Conservation (phyloP, 1,284 basidiomycete genomes). For the Boletellus sp. region DNA sequence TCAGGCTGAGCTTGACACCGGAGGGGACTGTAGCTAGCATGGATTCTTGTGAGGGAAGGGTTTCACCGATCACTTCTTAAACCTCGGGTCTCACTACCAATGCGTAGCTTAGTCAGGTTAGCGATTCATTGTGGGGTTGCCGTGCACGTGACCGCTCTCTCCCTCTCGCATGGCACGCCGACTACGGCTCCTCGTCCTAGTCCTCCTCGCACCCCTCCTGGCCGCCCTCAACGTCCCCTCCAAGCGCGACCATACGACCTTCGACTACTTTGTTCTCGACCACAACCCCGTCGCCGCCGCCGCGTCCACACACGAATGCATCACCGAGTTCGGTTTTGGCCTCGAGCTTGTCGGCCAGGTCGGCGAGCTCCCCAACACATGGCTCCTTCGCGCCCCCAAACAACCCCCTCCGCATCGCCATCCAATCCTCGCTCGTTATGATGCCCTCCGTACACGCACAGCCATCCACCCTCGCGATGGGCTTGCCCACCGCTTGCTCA, state of each 20-base stretch:
- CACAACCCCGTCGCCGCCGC: conserved; percentile 51
- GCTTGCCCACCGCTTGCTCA: conserved; percentile 43
- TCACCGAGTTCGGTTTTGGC: conserved; percentile 65
- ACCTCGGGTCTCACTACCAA: too few relatives aligned
- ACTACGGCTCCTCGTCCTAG: conserved; percentile 25
- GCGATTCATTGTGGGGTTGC: too few relatives aligned
- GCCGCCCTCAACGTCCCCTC: conserved; percentile 33
- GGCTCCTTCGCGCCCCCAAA: conserved; percentile 73
- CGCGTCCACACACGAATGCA: conserved; percentile 56
- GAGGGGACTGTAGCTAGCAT: too few relatives aligned
- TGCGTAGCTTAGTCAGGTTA: too few relatives aligned
- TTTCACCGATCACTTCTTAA: too few relatives aligned
- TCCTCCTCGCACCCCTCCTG: conserved; percentile 32
- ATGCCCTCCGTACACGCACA: conserved; percentile 43
- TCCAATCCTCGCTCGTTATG: conserved; percentile 50
- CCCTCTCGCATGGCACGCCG: conserved; percentile 12
- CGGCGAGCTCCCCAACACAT: conserved; percentile 81
- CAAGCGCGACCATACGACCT: conserved; percentile 68
- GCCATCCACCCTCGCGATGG: conserved; percentile 19
- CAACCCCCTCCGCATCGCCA: conserved; percentile 33
- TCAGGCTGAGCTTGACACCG: too few relatives aligned
- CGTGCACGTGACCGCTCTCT: conserved; percentile 23
- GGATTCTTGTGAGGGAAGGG: too few relatives aligned
- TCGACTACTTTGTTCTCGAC: conserved; percentile 90
- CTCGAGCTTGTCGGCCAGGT: conserved; percentile 86